phyloP scores from a whole-genome alignment of 176 grass and related monocot genomes.

The Typha latifolia region DNA sequence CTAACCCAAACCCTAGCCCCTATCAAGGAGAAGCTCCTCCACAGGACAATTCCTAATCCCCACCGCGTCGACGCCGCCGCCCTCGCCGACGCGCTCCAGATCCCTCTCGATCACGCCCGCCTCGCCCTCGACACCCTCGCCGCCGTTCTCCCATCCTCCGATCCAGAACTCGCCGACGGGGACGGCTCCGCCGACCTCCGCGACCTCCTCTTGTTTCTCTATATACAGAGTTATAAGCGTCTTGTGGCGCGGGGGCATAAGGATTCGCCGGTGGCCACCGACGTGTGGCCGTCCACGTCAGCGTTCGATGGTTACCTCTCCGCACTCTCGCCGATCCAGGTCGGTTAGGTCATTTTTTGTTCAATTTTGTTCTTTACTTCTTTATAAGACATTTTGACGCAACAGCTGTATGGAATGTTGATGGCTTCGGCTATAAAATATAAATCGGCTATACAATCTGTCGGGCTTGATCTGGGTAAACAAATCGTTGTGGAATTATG shows the following conservation, averaged over 20 bases:
- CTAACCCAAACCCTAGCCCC: constrained; percentile 50
- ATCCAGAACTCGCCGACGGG: constrained; percentile 31
- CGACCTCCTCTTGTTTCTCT: constrained; percentile 82
- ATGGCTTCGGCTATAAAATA: no score
- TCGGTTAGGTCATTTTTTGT: constrained; percentile 16
- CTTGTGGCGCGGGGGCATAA: constrained; percentile 77
- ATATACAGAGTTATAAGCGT: constrained; percentile 80
- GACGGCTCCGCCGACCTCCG: constrained; percentile 38
- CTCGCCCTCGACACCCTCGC: constrained; percentile 68
- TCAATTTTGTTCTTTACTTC: background rate
- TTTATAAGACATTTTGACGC: no score
- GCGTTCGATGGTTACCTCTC: constrained; percentile 93
- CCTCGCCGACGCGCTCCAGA: constrained; percentile 74
- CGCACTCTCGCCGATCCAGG: constrained; percentile 92
- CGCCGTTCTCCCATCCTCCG: constrained; percentile 56
- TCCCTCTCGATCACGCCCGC: constrained; percentile 60
- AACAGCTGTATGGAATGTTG: no score
- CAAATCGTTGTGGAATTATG: no score
- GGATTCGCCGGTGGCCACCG: constrained; percentile 71
- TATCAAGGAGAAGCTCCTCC: constrained; percentile 55
- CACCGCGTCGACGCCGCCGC: constrained; percentile 40
- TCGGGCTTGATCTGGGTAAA: no score
- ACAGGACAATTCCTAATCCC: constrained; percentile 3
- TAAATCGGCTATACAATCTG: no score
- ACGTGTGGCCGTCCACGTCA: constrained; percentile 92